Evolutionary conservation across 164 flowering plant genomes (phyloP).

Genomic region (Akebia trifoliata): DNA sequence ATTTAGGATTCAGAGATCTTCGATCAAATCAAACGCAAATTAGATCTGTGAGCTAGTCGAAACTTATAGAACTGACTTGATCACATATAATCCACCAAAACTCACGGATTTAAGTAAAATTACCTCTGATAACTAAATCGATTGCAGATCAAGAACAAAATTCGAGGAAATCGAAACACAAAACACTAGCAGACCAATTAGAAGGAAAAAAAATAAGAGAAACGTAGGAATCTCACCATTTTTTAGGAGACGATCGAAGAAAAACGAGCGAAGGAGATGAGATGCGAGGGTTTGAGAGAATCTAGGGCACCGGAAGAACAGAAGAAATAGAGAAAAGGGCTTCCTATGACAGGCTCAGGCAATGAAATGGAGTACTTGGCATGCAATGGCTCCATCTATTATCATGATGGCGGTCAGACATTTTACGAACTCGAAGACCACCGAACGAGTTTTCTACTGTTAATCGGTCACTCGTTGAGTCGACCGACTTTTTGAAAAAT

Average conservation of each 20-base stretch:
- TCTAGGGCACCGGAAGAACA: constrained; percentile 15
- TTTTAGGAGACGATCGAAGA: constrained; percentile 14
- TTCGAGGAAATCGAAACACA: neutral
- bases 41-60: constrained; percentile 1
- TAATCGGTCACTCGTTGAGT: too few species aligned
- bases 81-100: neutral
- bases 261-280: constrained; percentile 7
- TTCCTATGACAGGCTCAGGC: constrained; percentile 10
- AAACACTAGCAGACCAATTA: neutral
- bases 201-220: neutral
- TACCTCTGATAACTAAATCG: neutral
- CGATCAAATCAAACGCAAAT: neutral
- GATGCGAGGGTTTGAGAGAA: constrained; percentile 10
- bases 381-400: too few species aligned
- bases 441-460: too few species aligned
- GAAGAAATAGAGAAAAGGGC: constrained; percentile 1
- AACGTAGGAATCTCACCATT: constrained; percentile 16
- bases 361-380: too few species aligned
- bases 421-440: too few species aligned
- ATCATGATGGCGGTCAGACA: too few species aligned
- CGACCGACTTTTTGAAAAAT: too few species aligned
- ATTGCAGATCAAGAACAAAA: constrained; percentile 8
- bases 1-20: constrained; percentile 6
- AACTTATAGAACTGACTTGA: neutral
- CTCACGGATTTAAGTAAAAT: constrained; percentile 3